Evolutionary conservation across 2,329 filamentous ascomycete species (phyloP).

Genomic region (Colletotrichum eremochloae): DNA sequence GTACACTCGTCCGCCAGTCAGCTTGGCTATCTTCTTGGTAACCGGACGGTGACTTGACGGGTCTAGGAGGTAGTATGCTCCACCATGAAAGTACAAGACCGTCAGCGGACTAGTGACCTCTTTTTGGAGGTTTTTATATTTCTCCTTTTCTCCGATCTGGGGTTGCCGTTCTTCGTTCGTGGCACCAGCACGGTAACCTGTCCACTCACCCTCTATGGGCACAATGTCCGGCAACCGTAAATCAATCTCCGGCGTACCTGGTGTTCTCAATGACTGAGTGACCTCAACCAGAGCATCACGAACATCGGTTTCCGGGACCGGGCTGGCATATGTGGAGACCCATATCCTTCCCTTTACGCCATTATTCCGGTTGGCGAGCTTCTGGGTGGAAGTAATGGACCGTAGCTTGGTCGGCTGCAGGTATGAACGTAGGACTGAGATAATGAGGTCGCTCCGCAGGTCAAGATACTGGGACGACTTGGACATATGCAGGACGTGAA

Average conservation of each 20-base stretch:
- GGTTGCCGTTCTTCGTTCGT: constrained; percentile 64
- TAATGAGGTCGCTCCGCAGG: constrained; percentile 78
- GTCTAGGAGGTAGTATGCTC: constrained; percentile 80
- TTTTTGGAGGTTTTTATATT: constrained; percentile 75
- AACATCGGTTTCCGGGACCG: constrained; percentile 67
- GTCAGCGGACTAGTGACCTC: constrained; percentile 75
- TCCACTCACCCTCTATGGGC: constrained; percentile 81
- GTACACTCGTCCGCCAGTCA: constrained; percentile 77
- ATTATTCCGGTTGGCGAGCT: constrained; percentile 70
- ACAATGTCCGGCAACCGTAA: constrained; percentile 63
- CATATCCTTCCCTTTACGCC: constrained; percentile 85
- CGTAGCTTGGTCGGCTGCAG: constrained; percentile 60
- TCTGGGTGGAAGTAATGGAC: constrained; percentile 74
- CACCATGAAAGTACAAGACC: constrained; percentile 81
- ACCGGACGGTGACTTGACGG: constrained; percentile 74
- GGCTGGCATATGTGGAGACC: constrained; percentile 79
- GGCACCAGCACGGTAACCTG: constrained; percentile 73
- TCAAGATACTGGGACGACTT: constrained; percentile 82
- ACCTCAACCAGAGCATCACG: constrained; percentile 69
- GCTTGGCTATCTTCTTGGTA: constrained; percentile 72
- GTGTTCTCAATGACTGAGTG: constrained; percentile 65
- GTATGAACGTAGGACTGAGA: constrained; percentile 79
- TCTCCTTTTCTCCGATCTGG: constrained; percentile 70
- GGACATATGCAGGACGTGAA: constrained; percentile 77
- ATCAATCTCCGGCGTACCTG: constrained; percentile 47